phyloP scores from a whole-genome alignment of 768 basidiomycete genomes.

The Brasilioporus rufonigricans region DNA sequence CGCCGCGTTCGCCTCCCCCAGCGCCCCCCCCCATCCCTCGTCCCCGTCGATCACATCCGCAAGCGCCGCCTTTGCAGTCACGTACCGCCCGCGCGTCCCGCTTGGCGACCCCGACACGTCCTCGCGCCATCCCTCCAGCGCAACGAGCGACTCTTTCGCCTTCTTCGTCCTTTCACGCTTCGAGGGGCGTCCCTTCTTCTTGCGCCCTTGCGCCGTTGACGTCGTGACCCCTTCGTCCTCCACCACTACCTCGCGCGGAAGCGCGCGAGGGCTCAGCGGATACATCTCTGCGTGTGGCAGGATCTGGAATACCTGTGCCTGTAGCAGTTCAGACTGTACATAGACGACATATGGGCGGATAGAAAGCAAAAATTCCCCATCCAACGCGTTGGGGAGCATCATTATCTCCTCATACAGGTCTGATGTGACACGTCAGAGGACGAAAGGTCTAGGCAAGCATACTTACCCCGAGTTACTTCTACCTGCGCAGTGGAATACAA shows the following conservation, averaged over 20 bases:
- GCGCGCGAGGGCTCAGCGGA: slow-evolving; percentile 56
- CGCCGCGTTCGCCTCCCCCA: slow-evolving; percentile 37
- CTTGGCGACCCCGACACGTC: slow-evolving; percentile 20
- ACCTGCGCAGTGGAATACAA: slow-evolving; percentile 53
- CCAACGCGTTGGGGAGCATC: slow-evolving; percentile 46
- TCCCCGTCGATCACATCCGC: slow-evolving; percentile 35
- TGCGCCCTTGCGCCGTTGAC: slow-evolving; percentile 26
- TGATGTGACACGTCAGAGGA: slow-evolving; percentile 28
- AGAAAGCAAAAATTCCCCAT: slow-evolving; percentile 37
- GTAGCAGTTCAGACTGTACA: slow-evolving; percentile 47
- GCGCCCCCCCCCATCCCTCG: too few species aligned
- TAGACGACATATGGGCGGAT: slow-evolving; percentile 52
- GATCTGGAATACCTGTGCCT: slow-evolving; percentile 55
- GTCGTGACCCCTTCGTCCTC: slow-evolving; percentile 32
- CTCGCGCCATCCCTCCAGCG: slow-evolving; percentile 50
- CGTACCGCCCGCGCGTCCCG: slow-evolving; percentile 41
- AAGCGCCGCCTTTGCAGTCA: slow-evolving; percentile 40
- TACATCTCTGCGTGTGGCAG: slow-evolving; percentile 50
- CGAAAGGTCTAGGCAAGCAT: not conserved
- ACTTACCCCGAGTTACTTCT: slow-evolving; percentile 57
- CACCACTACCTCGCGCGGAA: slow-evolving; percentile 68
- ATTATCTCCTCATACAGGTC: slow-evolving; percentile 56
- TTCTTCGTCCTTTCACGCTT: slow-evolving; percentile 58
- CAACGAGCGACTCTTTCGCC: slow-evolving; percentile 46
- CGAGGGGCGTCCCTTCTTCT: slow-evolving; percentile 63